Evolutionary conservation across 306 rosid species (phyloP).

Genomic region (Potentilla sterilis): DNA sequence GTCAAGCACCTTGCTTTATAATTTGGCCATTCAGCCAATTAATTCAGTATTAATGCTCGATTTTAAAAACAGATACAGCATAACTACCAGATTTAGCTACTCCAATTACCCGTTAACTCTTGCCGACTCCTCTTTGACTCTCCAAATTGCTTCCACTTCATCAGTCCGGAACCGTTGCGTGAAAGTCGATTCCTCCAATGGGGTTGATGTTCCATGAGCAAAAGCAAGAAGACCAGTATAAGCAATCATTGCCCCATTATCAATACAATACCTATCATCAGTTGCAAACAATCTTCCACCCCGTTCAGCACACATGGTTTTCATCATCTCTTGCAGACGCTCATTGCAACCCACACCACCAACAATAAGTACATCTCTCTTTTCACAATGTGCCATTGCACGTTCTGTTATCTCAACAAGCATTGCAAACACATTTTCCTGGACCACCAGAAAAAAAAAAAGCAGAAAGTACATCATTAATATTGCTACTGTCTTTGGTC

Average conservation of each 20-base stretch:
- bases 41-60: neutral
- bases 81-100: constrained; percentile 1
- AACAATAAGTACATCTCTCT: constrained; percentile 82
- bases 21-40: neutral
- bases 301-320: constrained; percentile 83
- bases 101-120: constrained; percentile 30
- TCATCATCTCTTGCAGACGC: constrained; percentile 93
- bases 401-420: constrained; percentile 94
- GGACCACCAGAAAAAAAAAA: constrained; percentile 14
- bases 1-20: neutral
- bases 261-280: constrained; percentile 86
- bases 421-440: constrained; percentile 90
- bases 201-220: constrained; percentile 61
- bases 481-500: neutral
- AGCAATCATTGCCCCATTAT: constrained; percentile 96
- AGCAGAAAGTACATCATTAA: neutral
- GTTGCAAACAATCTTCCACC: constrained; percentile 90
- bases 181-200: constrained; percentile 69
- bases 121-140: constrained; percentile 42
- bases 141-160: constrained; percentile 92
- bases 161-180: constrained; percentile 90
- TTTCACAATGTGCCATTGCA: constrained; percentile 96
- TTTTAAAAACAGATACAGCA: neutral
- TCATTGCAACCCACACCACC: constrained; percentile 96
- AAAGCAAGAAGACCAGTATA: constrained; percentile 88